phyloP scores from a whole-genome alignment of 2,329 filamentous ascomycete species.

The Sarocladium oryzae region DNA sequence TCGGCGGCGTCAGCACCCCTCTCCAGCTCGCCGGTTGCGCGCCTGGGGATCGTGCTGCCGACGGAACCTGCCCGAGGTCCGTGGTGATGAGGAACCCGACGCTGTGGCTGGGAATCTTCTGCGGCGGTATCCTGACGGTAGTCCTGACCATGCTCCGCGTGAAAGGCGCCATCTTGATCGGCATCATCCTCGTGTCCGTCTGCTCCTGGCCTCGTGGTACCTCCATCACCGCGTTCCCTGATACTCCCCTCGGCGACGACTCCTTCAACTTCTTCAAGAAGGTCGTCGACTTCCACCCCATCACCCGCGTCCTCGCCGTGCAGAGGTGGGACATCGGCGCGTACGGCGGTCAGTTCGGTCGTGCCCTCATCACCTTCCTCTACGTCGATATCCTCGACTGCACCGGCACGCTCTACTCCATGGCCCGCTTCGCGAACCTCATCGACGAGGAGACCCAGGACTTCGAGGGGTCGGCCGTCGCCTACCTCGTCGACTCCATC shows the following conservation, averaged over 20 bases:
- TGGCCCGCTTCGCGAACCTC: constrained; percentile 61
- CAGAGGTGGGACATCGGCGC: constrained; percentile 63
- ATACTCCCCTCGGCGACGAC: constrained; percentile 57
- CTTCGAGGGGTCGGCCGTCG: constrained; percentile 72
- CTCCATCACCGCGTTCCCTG: constrained; percentile 67
- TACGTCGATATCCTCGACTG: constrained; percentile 70
- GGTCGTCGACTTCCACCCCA: constrained; percentile 71
- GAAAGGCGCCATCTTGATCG: constrained; percentile 73
- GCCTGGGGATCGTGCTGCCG: constrained; percentile 24
- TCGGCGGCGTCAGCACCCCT: constrained; percentile 57
- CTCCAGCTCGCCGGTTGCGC: constrained; percentile 65
- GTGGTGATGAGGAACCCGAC: constrained; percentile 70
- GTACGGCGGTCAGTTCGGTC: constrained; percentile 63
- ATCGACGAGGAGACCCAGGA: constrained; percentile 58
- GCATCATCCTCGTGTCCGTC: constrained; percentile 71
- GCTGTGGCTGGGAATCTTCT: constrained; percentile 78
- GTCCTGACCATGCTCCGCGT: constrained; percentile 73
- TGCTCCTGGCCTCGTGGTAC: constrained; percentile 75
- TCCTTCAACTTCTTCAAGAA: constrained; percentile 75
- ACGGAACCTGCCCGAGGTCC: constrained; percentile 43
- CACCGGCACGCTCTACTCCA: constrained; percentile 65
- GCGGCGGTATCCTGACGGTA: constrained; percentile 66
- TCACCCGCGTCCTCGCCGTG: constrained; percentile 55
- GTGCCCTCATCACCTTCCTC: constrained; percentile 67
- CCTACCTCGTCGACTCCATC: constrained; percentile 61